Base-by-base conservation (phyloP, 345 rosid species). In the Clausena lansium region DNA sequence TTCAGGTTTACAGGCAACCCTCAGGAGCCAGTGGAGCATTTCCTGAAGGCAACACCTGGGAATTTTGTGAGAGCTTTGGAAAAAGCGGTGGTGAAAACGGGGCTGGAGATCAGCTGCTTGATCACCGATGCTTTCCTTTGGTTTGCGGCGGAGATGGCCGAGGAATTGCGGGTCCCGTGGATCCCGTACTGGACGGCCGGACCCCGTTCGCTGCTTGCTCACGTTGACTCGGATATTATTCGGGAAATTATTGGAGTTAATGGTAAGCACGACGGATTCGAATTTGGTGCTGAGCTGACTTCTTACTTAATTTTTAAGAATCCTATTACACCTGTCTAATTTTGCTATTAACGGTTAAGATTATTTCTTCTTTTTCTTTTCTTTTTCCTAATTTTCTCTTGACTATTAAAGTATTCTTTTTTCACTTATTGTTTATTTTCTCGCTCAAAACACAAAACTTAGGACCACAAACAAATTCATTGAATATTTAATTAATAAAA, bases 91-190 rank as follows among this genome's bases (percentile, higher is more conserved):
- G 68, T 39, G 62, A 87, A 60, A 50, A 78, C 76, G 0, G 87
- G 88, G 28, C 62, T 35, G 69, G 58, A 25, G 11, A 38, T 88
- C 24, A 82, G 71, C 58, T 84, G 87, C 73, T 64, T 91, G 39
- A 32, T 91, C 4, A 76, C 87, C 3, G 95, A 91, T 47, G 93
- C 87, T 2, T 91, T 91, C 33, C 80, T 65, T 38, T 84, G 91
- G 87, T 91, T 88, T n/a, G 89, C 76, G 1, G 86, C 76, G 11
- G 89, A 85, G 7, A 63, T 88, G 62, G 93, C 93, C 0, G 77
- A 64, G 36, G 86, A 85, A 10, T 35, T 86, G 73, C 57, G 74
- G 7, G 82, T 86, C 39, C 89, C 92, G 0, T 89, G 94, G 94
- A 77, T 90, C 52, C 77, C 90, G 5, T 75, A 41, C 10, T 89